These are phyloP conservation scores for Glycine soja DNA, from an alignment of 306 rosid species.

Conservation along the genomic window DNA sequence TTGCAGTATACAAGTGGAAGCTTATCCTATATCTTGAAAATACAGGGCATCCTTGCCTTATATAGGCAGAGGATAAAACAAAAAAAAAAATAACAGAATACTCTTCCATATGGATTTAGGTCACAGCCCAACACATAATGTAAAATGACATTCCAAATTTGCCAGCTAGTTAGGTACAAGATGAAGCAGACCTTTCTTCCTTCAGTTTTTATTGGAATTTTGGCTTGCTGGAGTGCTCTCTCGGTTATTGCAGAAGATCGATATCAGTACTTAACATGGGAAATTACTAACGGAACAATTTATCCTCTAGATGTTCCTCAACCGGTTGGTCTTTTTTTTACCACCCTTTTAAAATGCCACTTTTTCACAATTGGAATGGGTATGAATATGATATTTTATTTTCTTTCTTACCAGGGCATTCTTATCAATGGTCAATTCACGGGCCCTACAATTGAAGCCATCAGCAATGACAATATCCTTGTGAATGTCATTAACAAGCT, in stretches of 20 bases:
- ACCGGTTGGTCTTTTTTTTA: conserved; percentile 49
- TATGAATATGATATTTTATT: conserved; percentile 1
- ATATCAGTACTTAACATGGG: conserved; percentile 66
- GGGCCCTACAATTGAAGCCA: conserved; percentile 80
- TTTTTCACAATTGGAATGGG: conserved; percentile 2
- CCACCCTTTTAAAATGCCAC: neutral
- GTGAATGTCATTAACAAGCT: conserved; percentile 73
- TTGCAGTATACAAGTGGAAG: no score
- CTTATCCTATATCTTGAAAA: no score
- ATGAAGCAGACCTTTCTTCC: conserved; percentile 58
- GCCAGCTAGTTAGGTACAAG: neutral
- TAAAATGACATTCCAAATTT: neutral
- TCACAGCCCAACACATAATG: no score
- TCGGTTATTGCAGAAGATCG: conserved; percentile 75
- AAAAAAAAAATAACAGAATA: no score
- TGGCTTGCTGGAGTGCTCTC: conserved; percentile 56
- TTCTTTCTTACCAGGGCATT: conserved; percentile 59
- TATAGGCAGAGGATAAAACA: no score
- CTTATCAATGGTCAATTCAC: conserved; percentile 90
- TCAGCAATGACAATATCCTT: conserved; percentile 78
- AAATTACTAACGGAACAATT: conserved; percentile 66
- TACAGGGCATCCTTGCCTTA: no score
- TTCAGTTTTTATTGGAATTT: conserved; percentile 50
- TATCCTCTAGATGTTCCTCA: conserved; percentile 79
- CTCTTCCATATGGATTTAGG: no score